phyloP scores from a whole-genome alignment of 2,329 filamentous ascomycete species.

The Claviceps citrina region DNA sequence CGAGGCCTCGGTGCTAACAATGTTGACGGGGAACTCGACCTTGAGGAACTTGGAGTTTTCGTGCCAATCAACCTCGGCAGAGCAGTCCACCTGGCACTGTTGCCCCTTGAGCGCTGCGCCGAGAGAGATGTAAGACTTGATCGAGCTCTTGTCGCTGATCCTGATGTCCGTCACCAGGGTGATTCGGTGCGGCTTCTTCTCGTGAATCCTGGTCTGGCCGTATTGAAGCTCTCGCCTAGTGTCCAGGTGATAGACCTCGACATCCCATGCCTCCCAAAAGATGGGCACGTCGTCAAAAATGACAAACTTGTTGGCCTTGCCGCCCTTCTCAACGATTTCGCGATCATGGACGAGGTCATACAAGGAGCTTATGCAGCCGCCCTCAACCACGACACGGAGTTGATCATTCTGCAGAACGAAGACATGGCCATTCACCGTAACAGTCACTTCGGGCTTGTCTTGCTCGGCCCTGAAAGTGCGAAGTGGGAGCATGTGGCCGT shows the following conservation, averaged over 20 bases:
- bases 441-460: conserved; percentile 33
- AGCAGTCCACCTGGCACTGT: conserved; percentile 56
- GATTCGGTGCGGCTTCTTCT: conserved; percentile 58
- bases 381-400: conserved; percentile 54
- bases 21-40: conserved; percentile 90
- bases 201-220: conserved; percentile 53
- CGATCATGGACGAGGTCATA: conserved; percentile 59
- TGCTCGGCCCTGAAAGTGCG: conserved; percentile 31
- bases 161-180: conserved; percentile 71
- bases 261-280: conserved; percentile 97
- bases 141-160: conserved; percentile 74
- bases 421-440: conserved; percentile 38
- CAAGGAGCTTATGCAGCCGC: conserved; percentile 70
- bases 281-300: conserved; percentile 95
- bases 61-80: conserved; percentile 86
- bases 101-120: conserved; percentile 47
- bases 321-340: conserved; percentile 58
- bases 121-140: conserved; percentile 74
- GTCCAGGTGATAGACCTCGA: conserved; percentile 88
- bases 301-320: conserved; percentile 79
- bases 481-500: conserved; percentile 36
- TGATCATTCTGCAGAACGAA: conserved; percentile 71
- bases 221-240: conserved; percentile 63
- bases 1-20: conserved; percentile 78
- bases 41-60: conserved; percentile 97